Percentiles rank a stretch among this genome's conserved stretches.
Evolutionary conservation across 2,329 filamentous ascomycete species (phyloP).

Genomic region (Fusarium newnesense): DNA sequence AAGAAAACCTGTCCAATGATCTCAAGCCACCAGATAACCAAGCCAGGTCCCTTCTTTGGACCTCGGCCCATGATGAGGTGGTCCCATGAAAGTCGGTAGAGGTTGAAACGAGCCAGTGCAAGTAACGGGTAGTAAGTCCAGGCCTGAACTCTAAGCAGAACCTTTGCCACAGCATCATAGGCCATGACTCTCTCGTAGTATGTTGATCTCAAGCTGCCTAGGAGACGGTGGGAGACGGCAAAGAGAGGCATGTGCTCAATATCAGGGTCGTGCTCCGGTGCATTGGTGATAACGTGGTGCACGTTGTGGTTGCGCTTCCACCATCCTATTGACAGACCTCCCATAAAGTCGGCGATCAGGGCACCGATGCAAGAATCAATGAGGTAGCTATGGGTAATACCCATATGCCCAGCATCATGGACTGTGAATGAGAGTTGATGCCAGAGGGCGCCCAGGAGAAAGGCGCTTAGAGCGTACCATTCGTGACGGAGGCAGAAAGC

Average conservation of each 20-base stretch:
- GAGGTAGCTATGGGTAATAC: constrained; percentile 91
- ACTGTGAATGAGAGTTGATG: constrained; percentile 94
- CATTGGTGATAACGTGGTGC: constrained; percentile 95
- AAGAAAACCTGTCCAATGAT: constrained; percentile 80
- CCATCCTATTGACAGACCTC: constrained; percentile 92
- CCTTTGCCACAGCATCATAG: constrained; percentile 78
- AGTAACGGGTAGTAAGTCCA: constrained; percentile 88
- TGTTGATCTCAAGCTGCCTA: constrained; percentile 77
- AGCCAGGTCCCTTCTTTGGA: constrained; percentile 78
- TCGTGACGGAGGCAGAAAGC: constrained; percentile 71
- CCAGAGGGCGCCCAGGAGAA: constrained; percentile 87
- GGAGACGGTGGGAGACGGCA: constrained; percentile 83
- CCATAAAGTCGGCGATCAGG: constrained; percentile 87
- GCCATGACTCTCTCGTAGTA: constrained; percentile 86
- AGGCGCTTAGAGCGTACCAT: constrained; percentile 76
- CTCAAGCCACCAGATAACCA: constrained; percentile 88
- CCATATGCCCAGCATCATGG: constrained; percentile 97
- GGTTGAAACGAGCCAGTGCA: constrained; percentile 84
- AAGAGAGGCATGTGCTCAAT: constrained; percentile 93
- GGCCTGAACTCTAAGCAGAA: constrained; percentile 78
- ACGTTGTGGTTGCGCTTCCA: constrained; percentile 98
- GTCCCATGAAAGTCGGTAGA: constrained; percentile 84
- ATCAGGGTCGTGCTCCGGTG: constrained; percentile 94
- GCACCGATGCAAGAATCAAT: constrained; percentile 88
- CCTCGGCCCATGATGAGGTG: constrained; percentile 77